phyloP scores from a whole-genome alignment of 257 asterid species.

The Misopates orontium region DNA sequence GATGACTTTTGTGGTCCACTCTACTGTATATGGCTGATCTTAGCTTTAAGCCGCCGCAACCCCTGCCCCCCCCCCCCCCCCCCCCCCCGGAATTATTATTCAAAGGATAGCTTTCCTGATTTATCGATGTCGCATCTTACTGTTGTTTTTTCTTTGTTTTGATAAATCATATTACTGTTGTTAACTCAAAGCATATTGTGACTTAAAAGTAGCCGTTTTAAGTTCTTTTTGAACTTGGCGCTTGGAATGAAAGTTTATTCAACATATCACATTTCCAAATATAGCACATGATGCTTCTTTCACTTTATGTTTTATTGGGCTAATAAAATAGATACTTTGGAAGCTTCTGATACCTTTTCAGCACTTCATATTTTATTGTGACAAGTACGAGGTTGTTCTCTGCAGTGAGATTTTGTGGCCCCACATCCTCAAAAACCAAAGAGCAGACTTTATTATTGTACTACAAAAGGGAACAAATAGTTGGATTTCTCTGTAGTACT shows the following conservation, averaged over 20 bases:
- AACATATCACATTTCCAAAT: no score
- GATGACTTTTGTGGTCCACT: constrained; percentile 13
- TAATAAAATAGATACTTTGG: constrained; percentile 13
- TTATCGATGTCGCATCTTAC: no score
- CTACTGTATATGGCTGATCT: constrained; percentile 1
- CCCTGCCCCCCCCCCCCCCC: no score
- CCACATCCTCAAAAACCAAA: constrained; percentile 13
- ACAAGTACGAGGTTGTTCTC: constrained; percentile 35
- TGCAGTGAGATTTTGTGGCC: constrained; percentile 36
- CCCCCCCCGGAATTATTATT: no score
- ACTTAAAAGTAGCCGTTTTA: background rate
- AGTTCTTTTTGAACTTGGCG: constrained; percentile 14
- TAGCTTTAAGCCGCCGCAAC: no score
- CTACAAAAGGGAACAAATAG: constrained; percentile 20
- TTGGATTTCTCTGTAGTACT: constrained; percentile 33
- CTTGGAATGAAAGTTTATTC: constrained; percentile 8
- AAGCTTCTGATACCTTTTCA: constrained; percentile 31
- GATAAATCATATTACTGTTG: no score
- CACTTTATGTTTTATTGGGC: constrained; percentile 9
- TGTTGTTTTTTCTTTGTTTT: no score
- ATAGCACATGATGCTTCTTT: no score
- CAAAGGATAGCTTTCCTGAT: no score
- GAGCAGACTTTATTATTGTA: constrained; percentile 26
- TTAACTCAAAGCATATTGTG: background rate
- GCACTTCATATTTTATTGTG: constrained; percentile 16